These are phyloP conservation scores for Spergularia marina DNA, from an alignment of 148 eudicot genomes.

Conservation along the genomic window DNA sequence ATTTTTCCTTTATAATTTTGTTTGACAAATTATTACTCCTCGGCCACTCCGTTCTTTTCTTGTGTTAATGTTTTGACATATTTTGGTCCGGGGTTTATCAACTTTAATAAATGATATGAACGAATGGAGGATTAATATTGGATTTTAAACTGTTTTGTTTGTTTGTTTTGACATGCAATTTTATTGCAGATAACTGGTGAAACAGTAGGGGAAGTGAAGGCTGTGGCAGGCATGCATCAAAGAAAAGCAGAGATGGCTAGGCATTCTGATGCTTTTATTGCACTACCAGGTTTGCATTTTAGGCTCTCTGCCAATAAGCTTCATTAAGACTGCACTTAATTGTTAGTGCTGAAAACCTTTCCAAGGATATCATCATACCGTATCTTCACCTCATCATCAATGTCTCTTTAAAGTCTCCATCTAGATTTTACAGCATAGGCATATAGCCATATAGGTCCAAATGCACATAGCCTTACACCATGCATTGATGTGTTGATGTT, in stretches of 20 bases:
- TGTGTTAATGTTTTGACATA: too few species aligned
- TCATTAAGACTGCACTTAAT: slow-evolving; percentile 14
- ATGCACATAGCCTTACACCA: not conserved
- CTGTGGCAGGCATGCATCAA: slow-evolving; percentile 99
- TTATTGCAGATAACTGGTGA: slow-evolving; percentile 88
- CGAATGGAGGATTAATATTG: not conserved
- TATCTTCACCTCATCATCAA: slow-evolving; percentile 4
- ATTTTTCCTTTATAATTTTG: slow-evolving; percentile 5
- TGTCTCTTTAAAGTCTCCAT: not conserved
- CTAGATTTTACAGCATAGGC: not conserved
- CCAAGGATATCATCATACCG: not conserved
- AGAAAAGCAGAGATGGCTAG: slow-evolving; percentile 99
- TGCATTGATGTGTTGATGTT: too few species aligned
- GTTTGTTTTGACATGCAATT: slow-evolving; percentile 19
- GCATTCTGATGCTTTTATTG: slow-evolving; percentile 99
- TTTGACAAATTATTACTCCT: not conserved
- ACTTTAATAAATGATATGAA: not conserved
- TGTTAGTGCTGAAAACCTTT: slow-evolving; percentile 13
- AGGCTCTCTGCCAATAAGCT: not conserved
- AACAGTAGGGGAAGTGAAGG: slow-evolving; percentile 99
- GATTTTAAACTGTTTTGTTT: not conserved
- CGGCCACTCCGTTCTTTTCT: too few species aligned
- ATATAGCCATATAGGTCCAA: not conserved
- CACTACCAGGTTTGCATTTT: slow-evolving; percentile 73
- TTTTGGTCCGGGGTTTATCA: too few species aligned